Evolutionary conservation across 2,329 filamentous ascomycete genomes (phyloP).

Genomic region (Raffaelea deltoideospora): DNA sequence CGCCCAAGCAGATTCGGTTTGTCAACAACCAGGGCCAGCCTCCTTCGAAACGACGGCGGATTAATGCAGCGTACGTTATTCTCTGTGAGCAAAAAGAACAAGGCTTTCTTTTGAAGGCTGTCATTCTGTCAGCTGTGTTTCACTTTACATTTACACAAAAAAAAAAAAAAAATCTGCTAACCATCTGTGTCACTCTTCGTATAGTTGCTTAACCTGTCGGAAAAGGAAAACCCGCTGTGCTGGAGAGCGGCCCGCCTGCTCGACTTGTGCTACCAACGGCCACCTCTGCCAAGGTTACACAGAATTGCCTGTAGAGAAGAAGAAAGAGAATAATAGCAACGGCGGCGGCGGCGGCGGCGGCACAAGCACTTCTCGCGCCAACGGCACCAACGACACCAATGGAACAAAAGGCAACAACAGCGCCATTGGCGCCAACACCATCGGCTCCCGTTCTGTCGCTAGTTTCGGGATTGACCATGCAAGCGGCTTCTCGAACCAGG

Average conservation of each 20-base stretch:
- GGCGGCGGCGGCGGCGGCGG: background rate
- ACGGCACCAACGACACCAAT: too few species aligned
- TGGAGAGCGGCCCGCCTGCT: conserved; percentile 56
- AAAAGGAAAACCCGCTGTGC: conserved; percentile 64
- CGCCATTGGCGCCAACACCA: too few species aligned
- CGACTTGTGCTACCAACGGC: conserved; percentile 57
- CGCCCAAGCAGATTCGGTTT: conserved; percentile 54
- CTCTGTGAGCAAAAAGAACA: too few species aligned
- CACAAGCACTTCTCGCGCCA: background rate
- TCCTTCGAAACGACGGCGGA: conserved; percentile 61
- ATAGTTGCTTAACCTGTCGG: conserved; percentile 56
- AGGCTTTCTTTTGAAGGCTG: too few species aligned
- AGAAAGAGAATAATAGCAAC: conserved; percentile 14
- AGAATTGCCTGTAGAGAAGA: conserved; percentile 34
- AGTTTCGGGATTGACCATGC: too few species aligned
- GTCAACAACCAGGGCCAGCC: conserved; percentile 72
- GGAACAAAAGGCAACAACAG: too few species aligned
- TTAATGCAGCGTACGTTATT: conserved; percentile 57
- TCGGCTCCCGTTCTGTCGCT: too few species aligned
- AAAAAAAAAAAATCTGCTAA: too few species aligned
- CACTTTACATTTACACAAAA: too few species aligned
- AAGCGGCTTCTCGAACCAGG: too few species aligned
- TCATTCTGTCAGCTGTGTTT: too few species aligned
- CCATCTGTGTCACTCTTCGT: background rate
- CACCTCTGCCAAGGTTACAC: conserved; percentile 55